Conservation (phyloP, 2,329 filamentous ascomycete species). For the Aspergillus fructus region DNA sequence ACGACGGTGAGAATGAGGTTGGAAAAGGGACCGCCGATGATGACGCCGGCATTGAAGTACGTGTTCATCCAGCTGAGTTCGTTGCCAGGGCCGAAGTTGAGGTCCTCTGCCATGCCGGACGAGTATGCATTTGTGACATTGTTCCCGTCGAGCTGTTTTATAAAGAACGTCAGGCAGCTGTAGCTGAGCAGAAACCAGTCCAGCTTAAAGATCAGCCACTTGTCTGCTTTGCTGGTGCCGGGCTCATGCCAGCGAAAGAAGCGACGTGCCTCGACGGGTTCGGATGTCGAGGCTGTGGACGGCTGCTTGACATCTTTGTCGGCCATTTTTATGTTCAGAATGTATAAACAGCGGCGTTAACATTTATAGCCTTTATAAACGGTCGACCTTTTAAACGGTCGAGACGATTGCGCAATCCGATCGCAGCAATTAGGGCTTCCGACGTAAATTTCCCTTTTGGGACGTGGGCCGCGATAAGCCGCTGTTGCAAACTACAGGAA, state of each 20-base stretch:
- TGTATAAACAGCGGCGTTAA: no score
- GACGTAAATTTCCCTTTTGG: not conserved
- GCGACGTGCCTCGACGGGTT: no score
- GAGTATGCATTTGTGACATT: constrained; percentile 52
- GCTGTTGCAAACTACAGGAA: not conserved
- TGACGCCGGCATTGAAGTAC: constrained; percentile 44
- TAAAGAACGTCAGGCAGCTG: constrained; percentile 47
- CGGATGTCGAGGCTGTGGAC: no score
- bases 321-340: no score
- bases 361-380: no score
- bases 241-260: not conserved
- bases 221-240: not conserved
- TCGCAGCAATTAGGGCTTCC: not conserved
- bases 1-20: constrained; percentile 40
- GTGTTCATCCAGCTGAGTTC: constrained; percentile 43
- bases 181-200: constrained; percentile 35
- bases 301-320: no score
- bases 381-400: no score
- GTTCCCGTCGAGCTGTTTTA: constrained; percentile 48
- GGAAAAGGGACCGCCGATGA: constrained; percentile 32
- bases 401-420: not conserved
- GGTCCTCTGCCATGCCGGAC: constrained; percentile 49
- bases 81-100: constrained; percentile 43
- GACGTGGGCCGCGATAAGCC: not conserved
- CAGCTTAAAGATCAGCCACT: not conserved